A percentile compares a stretch with the other conserved stretches of the same genome.
Evolutionary conservation across 1,284 basidiomycete genomes (phyloP).

Genomic region (Inonotus obliquus): DNA sequence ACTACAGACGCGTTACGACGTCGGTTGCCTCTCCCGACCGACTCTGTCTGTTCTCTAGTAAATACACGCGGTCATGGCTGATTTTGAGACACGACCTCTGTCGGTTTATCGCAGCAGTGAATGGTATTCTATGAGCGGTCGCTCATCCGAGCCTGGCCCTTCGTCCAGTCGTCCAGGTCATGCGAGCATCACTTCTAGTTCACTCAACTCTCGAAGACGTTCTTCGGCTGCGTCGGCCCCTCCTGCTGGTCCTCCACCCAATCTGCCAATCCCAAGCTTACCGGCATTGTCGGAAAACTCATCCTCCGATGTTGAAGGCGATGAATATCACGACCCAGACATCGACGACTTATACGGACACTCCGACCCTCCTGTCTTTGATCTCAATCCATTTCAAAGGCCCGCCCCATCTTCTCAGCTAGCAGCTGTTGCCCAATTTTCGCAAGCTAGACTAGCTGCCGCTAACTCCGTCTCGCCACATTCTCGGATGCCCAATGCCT

Average conservation of each 20-base stretch:
- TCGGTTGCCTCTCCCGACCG: not conserved
- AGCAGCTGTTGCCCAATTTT: constrained; percentile 55
- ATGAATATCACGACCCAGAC: constrained; percentile 16
- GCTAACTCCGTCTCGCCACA: constrained; percentile 30
- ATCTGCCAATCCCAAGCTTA: constrained; percentile 62
- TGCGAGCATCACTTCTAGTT: constrained; percentile 3
- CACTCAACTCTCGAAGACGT: constrained; percentile 51
- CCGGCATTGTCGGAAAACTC: constrained; percentile 33
- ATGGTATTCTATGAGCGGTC: constrained; percentile 34
- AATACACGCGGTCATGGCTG: constrained; percentile 40
- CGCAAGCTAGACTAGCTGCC: constrained; percentile 46
- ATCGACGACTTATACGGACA: constrained; percentile 19
- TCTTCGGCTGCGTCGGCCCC: constrained; percentile 59
- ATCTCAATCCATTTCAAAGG: constrained; percentile 37
- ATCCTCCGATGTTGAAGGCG: constrained; percentile 20
- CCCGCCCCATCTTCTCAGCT: constrained; percentile 50
- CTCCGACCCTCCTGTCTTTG: constrained; percentile 17
- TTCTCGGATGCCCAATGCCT: constrained; percentile 38
- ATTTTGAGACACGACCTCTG: constrained; percentile 43
- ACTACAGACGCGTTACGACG: constrained; percentile 7
- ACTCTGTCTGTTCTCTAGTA: not conserved
- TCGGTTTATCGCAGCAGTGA: constrained; percentile 39
- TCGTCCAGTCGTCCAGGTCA: constrained; percentile 13
- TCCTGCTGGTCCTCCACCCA: constrained; percentile 69
- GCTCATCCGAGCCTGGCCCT: constrained; percentile 20